Evolutionary conservation across 1,139 yeast genomes (phyloP).

Genomic region (Arxiozyma slooffiae): DNA sequence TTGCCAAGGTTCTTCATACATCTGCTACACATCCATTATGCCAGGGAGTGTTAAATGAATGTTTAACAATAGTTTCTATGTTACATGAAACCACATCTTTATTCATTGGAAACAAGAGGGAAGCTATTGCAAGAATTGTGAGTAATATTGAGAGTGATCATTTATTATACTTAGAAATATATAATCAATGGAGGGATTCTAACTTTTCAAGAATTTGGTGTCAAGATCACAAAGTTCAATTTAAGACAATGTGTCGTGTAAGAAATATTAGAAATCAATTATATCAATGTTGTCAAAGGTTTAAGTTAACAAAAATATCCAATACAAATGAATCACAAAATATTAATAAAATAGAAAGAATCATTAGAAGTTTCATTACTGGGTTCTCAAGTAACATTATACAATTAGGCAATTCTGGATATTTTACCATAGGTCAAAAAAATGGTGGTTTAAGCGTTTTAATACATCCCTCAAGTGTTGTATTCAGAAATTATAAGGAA

Average conservation of each 20-base stretch:
- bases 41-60: slow-evolving; percentile 40
- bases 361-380: slow-evolving; percentile 43
- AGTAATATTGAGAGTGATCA: slow-evolving; percentile 53
- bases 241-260: slow-evolving; percentile 60
- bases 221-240: slow-evolving; percentile 70
- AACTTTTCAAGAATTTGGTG: slow-evolving; percentile 80
- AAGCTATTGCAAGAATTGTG: slow-evolving; percentile 13
- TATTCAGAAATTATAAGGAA: slow-evolving; percentile 18
- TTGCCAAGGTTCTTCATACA: slow-evolving; percentile 58
- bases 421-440: slow-evolving; percentile 34
- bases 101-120: slow-evolving; percentile 42
- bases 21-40: slow-evolving; percentile 54
- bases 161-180: slow-evolving; percentile 60
- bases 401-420: slow-evolving; percentile 59
- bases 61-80: slow-evolving; percentile 68
- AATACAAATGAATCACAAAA: background rate
- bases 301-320: slow-evolving; percentile 34
- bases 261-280: slow-evolving; percentile 68
- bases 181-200: slow-evolving; percentile 64
- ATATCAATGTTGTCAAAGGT: slow-evolving; percentile 47
- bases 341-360: slow-evolving; percentile 14
- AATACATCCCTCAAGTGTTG: slow-evolving; percentile 63
- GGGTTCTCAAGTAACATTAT: slow-evolving; percentile 84
- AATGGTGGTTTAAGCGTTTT: slow-evolving; percentile 38
- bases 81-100: slow-evolving; percentile 69